A percentile compares a stretch with the other conserved stretches of the same genome.
Conservation (phyloP, 441 rosid species). For the Pelargonium myrrhifolium region DNA sequence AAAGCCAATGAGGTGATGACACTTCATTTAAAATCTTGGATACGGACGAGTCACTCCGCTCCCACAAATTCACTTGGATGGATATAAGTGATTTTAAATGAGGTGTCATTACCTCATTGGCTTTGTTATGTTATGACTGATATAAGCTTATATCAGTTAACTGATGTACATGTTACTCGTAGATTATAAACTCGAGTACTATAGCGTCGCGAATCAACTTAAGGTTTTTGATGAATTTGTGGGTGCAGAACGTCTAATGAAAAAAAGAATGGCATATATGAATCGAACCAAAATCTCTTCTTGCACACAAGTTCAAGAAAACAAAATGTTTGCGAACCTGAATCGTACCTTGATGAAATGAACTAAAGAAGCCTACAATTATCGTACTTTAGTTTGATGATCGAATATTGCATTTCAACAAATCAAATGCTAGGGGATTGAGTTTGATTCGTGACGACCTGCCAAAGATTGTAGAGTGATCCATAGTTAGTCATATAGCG, state of each 20-base stretch:
- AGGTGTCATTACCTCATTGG: no score
- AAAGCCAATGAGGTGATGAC: no score
- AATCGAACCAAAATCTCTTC: conserved; percentile 10
- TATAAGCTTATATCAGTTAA: no score
- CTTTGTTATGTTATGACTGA: no score
- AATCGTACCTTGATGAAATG: conserved; percentile 16
- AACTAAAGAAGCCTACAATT: conserved; percentile 5
- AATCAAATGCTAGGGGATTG: conserved; percentile 3
- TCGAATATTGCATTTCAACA: conserved; percentile 6
- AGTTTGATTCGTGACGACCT: conserved; percentile 18
- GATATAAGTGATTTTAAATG: no score
- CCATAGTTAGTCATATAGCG: not conserved
- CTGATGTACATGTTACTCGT: no score
- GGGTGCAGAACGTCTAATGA: not conserved
- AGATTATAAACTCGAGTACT: no score
- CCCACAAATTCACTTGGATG: no score
- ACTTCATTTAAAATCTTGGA: no score
- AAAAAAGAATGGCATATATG: not conserved
- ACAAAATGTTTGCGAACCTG: conserved; percentile 12
- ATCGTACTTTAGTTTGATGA: conserved; percentile 8
- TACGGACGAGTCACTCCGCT: no score
- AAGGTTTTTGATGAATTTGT: not conserved
- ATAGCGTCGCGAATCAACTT: no score
- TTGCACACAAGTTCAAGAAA: conserved; percentile 11
- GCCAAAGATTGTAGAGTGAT: conserved; percentile 5